Percentiles rank a stretch among this genome's conserved stretches.
These are phyloP conservation scores for Escovopsis sp. DNA, from an alignment of 2,329 filamentous ascomycete genomes.

Conservation along the genomic window DNA sequence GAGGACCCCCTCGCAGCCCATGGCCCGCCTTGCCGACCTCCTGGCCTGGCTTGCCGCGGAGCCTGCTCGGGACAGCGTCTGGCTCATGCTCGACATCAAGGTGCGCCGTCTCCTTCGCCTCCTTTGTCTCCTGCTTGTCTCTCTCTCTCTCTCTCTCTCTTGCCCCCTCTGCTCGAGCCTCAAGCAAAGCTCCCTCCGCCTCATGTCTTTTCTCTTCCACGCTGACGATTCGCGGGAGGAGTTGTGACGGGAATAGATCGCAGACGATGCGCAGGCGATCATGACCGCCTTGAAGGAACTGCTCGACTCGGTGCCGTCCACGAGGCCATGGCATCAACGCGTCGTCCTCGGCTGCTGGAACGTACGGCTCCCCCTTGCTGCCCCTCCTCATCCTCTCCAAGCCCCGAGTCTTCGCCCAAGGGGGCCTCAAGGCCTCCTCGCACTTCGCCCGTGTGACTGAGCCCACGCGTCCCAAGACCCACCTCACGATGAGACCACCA, in stretches of 20 bases:
- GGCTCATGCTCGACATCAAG: conserved; percentile 84
- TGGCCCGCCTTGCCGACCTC: conserved; percentile 63
- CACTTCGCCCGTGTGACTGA: too few species aligned
- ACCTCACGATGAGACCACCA: too few species aligned
- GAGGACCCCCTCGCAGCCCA: conserved; percentile 48
- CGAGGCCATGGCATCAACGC: conserved; percentile 52
- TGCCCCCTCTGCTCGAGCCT: too few species aligned
- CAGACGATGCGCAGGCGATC: conserved; percentile 56
- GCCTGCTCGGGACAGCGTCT: conserved; percentile 42
- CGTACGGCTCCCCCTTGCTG: conserved; percentile 22
- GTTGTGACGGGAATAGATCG: conserved; percentile 29
- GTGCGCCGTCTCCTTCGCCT: conserved; percentile 26
- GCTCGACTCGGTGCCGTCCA: conserved; percentile 35
- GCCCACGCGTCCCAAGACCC: too few species aligned
- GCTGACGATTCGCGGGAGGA: too few species aligned
- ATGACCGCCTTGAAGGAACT: conserved; percentile 52
- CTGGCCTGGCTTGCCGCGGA: conserved; percentile 53
- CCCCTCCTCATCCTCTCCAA: background rate
- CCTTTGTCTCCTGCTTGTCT: too few species aligned
- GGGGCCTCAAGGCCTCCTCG: too few species aligned
- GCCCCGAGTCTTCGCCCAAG: too few species aligned
- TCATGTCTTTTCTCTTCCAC: background rate
- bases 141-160: too few species aligned
- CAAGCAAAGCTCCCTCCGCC: background rate
- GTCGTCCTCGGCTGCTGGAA: conserved; percentile 76